Percentiles rank a stretch among this genome's conserved stretches.
phyloP scores from a whole-genome alignment of 73 alveolate genomes.

The Effrenium voratum region DNA sequence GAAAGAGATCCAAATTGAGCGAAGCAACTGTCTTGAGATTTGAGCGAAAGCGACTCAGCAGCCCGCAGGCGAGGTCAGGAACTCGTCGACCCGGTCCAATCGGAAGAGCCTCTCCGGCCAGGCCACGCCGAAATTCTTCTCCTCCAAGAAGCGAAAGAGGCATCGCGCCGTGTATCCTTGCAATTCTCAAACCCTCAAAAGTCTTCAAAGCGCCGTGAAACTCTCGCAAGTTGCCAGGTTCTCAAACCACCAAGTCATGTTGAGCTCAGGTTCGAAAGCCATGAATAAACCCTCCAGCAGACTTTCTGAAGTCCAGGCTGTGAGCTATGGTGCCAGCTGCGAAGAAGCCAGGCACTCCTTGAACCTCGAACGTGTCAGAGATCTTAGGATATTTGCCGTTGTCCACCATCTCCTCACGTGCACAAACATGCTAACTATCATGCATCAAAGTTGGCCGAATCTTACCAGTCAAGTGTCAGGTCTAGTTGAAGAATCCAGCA shows the following conservation, averaged over 20 bases:
- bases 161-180: slow-evolving; percentile 52
- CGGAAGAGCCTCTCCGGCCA: slow-evolving; percentile 6
- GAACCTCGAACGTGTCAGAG: neutral
- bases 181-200: too few species aligned
- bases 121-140: slow-evolving; percentile 27
- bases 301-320: slow-evolving; percentile 57
- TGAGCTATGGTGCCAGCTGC: slow-evolving; percentile 45
- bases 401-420: neutral
- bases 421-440: too few species aligned
- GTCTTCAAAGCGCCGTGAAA: too few species aligned
- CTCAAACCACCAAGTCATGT: neutral
- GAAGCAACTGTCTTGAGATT: neutral
- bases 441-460: too few species aligned
- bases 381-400: slow-evolving; percentile 54
- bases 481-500: slow-evolving; percentile 3
- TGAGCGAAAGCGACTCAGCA: neutral
- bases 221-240: too few species aligned
- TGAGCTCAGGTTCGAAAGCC: slow-evolving; percentile 20
- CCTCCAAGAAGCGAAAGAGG: slow-evolving; percentile 29
- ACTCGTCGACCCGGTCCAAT: neutral
- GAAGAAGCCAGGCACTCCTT: slow-evolving; percentile 27
- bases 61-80: slow-evolving; percentile 1
- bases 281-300: slow-evolving; percentile 72
- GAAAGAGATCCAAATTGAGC: neutral
- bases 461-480: neutral